Evolutionary conservation across 352 stramenopile species (phyloP), one percentile per base, ranked within the genome.

Genomic region (Phytophthora fragariaefolia): DNA sequence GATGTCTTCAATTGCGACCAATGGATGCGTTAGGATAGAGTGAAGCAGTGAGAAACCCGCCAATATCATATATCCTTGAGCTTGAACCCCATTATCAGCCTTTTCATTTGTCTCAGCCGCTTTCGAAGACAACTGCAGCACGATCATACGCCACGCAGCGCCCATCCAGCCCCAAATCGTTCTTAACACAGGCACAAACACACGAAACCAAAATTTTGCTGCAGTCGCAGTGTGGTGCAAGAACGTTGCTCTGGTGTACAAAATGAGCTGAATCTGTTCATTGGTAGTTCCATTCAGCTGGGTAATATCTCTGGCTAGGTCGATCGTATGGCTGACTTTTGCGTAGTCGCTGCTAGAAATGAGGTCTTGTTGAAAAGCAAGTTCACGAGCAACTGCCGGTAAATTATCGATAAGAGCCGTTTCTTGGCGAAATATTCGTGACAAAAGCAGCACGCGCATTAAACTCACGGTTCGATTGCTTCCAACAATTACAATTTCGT

Each of bases 231-330:
- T 42, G 26, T 73, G 60, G 20, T 58, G 12, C 18, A 54, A 18
- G 15, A 82, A 57, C 4, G 70, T 9, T 8, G 73, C 54, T 26
- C 50, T 69, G 6, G 63, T 48, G 46, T 85, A 87, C 17, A 57
- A 17, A 49, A 83, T 53, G n/a, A 71, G 58, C 46, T 77, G 64
- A 2, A 66, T 36, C 18, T 76, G 63, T 24, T 87, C 76, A 22
- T 64, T 59, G 5, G 72, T 36, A 13, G 78, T 84, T 28, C 76
- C 78, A 43, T 82, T 79, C 34, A 62, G 65, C 28, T 75, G 58
- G 2, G 64, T 67, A 17, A 87, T 61, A 54, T 87, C 76, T n/a
- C 52, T 61, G 1, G 73, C 53, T 8, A 81, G 24, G 10, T 76
- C 71, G 24, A 65, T 72, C 20, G 52, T 68, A 34, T 87, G 78